These are phyloP conservation scores for Atractiella rhizophila DNA, from an alignment of 768 basidiomycete species.

Conservation along the genomic window DNA sequence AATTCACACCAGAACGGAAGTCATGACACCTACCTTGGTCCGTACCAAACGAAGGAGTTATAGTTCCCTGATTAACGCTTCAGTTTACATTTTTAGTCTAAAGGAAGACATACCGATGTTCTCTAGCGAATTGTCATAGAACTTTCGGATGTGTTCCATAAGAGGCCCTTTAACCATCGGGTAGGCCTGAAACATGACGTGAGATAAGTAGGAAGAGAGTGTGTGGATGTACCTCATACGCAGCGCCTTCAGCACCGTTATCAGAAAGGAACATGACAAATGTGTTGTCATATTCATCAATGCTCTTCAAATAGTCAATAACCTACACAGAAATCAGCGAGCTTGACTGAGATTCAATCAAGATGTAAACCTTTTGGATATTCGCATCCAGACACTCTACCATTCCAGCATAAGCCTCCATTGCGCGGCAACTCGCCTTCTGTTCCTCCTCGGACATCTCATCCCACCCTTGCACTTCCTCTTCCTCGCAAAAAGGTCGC, in stretches of 20 bases:
- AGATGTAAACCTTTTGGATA: too few species aligned
- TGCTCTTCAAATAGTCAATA: conserved; percentile 13
- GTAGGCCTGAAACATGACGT: conserved; percentile 11
- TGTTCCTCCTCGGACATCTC: conserved; percentile 14
- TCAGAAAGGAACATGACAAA: conserved; percentile 19
- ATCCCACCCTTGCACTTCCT: conserved; percentile 12
- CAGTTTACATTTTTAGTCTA: too few species aligned
- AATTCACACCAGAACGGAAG: too few species aligned
- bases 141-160: conserved; percentile 5
- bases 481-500: too few species aligned
- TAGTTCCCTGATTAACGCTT: too few species aligned
- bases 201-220: neutral
- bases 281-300: conserved; percentile 18
- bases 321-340: too few species aligned
- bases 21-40: too few species aligned
- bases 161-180: conserved; percentile 14
- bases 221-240: conserved; percentile 2
- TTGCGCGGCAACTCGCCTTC: conserved; percentile 11
- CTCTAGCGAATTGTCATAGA: conserved; percentile 16
- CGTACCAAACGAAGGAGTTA: conserved; percentile 18
- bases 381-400: conserved; percentile 18
- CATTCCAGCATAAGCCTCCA: conserved; percentile 19
- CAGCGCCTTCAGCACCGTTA: conserved; percentile 19
- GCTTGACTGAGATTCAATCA: too few species aligned
- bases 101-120: conserved; percentile 18